Evolutionary conservation across 768 basidiomycete genomes (phyloP), one percentile per base, ranked within the genome.

Genomic region (Naematelia aurantialba): DNA sequence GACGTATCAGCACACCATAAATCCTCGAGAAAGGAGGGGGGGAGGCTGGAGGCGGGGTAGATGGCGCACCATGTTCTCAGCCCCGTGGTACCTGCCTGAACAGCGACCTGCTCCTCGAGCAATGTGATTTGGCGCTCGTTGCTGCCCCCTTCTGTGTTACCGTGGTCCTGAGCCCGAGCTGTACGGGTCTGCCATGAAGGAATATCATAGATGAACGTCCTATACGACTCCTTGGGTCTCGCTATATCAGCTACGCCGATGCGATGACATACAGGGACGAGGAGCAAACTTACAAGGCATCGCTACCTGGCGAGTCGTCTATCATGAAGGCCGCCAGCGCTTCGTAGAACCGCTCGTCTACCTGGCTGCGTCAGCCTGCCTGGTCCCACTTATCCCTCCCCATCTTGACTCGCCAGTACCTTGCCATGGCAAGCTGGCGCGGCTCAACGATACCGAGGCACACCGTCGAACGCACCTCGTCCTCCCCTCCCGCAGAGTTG

Each of bases 61-160:
- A 19, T 19, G 12, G n/a, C 63, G 31, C 21, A 69, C 75, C 75
- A 76, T 17, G 75, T 76, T 19, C 75, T 30, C 45, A 76, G 55
- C n/a, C 75, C 75, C 0, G 75, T 76, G 14, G 73, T 74, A 21
- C 75, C 75, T 26, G 66, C 70, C 57, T 75, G 72, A 22, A 76
- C 66, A 5, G 69, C 70, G 5, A 68, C 65, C 50, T 72, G 73
- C 24, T 75, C 75, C 52, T 76, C 75, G 12, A 76, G 53, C n/a
- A 76, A 57, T 8, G 67, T 70, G n/a, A 76, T 69, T 19, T 48
- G 39, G 21, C 57, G 30, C 53, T 74, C 62, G 4, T 13, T 52
- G n/a, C 29, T 13, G 24, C 34, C 53, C 55, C 17, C 44, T 17
- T 30, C 1, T 14, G 12, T 42, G 22, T n/a, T n/a, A n/a, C n/a